These are phyloP conservation scores for Colletotrichum echinochloae DNA, from an alignment of 2,329 filamentous ascomycete genomes.

Conservation along the genomic window DNA sequence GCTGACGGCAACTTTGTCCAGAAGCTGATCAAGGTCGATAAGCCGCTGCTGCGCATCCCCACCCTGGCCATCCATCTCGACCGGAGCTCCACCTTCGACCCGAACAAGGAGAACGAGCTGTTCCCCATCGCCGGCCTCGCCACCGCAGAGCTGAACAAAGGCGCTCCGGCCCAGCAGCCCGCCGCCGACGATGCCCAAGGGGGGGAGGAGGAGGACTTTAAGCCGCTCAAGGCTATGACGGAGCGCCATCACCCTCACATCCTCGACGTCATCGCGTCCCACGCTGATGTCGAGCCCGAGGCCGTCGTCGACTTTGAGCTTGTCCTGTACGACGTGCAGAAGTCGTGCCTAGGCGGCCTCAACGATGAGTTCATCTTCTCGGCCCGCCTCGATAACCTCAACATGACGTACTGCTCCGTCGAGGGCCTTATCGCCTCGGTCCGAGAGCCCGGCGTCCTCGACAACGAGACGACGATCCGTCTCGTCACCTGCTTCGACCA, in stretches of 20 bases:
- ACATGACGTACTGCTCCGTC: constrained; percentile 95
- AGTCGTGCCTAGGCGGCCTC: constrained; percentile 87
- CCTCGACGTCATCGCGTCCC: constrained; percentile 84
- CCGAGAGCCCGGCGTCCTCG: constrained; percentile 70
- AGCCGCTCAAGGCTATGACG: constrained; percentile 80
- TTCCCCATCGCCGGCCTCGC: constrained; percentile 93
- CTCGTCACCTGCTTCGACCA: constrained; percentile 97
- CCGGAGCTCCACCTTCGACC: constrained; percentile 85
- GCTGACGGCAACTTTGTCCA: constrained; percentile 80
- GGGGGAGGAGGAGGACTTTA: constrained; percentile 68
- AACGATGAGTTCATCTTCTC: constrained; percentile 97
- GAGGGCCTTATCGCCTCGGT: constrained; percentile 87
- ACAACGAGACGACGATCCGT: constrained; percentile 84
- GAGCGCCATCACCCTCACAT: constrained; percentile 92
- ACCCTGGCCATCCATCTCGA: constrained; percentile 95
- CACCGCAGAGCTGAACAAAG: constrained; percentile 87
- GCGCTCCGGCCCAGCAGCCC: constrained; percentile 49
- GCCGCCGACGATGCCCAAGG: constrained; percentile 55
- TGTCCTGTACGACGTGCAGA: constrained; percentile 96
- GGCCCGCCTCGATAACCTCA: constrained; percentile 93
- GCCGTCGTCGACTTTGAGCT: constrained; percentile 94
- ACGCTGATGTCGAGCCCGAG: constrained; percentile 76
- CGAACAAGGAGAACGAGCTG: constrained; percentile 97
- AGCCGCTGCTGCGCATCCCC: constrained; percentile 90
- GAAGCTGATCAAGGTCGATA: constrained; percentile 90